Percentiles rank a stretch among this genome's conserved stretches.
Conservation (phyloP, 2,329 filamentous ascomycete genomes). For the Colletotrichum tofieldiae region DNA sequence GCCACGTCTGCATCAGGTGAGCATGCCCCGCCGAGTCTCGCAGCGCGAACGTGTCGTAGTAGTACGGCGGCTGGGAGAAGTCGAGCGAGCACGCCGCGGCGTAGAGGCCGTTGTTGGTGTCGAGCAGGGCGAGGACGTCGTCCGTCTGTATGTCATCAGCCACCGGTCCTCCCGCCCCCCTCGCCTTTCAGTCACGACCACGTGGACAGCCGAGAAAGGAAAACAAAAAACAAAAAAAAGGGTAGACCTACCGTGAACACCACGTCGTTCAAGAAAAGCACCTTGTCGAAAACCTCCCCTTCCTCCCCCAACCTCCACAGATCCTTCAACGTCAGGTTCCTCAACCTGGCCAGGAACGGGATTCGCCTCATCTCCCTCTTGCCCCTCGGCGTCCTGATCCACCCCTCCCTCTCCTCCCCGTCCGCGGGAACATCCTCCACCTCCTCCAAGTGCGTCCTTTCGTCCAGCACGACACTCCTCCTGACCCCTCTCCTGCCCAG, state of each 20-base stretch:
- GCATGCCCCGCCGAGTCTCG: slow-evolving; percentile 68
- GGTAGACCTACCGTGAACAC: slow-evolving; percentile 67
- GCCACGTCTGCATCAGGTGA: slow-evolving; percentile 70
- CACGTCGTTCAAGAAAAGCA: slow-evolving; percentile 76
- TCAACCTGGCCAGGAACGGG: slow-evolving; percentile 75
- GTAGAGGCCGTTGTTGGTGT: slow-evolving; percentile 72
- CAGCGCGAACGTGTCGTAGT: slow-evolving; percentile 76
- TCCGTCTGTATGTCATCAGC: slow-evolving; percentile 57
- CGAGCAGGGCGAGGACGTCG: slow-evolving; percentile 69
- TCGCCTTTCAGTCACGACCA: background rate
- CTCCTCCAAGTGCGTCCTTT: slow-evolving; percentile 72
- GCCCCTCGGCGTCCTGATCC: slow-evolving; percentile 73
- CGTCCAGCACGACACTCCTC: slow-evolving; percentile 70
- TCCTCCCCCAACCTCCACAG: slow-evolving; percentile 65
- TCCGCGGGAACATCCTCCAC: slow-evolving; percentile 52
- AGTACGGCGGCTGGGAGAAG: slow-evolving; percentile 67
- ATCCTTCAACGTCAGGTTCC: slow-evolving; percentile 76
- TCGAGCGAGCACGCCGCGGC: slow-evolving; percentile 75
- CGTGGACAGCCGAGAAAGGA: background rate
- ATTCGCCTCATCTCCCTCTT: slow-evolving; percentile 75
- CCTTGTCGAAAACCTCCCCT: slow-evolving; percentile 69
- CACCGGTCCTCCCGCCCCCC: background rate
- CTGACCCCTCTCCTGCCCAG: slow-evolving; percentile 68
- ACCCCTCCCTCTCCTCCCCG: slow-evolving; percentile 66
- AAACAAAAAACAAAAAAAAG: background rate